phyloP scores from a whole-genome alignment of 2,329 filamentous ascomycete species.

The Xylariaceae sp. region DNA sequence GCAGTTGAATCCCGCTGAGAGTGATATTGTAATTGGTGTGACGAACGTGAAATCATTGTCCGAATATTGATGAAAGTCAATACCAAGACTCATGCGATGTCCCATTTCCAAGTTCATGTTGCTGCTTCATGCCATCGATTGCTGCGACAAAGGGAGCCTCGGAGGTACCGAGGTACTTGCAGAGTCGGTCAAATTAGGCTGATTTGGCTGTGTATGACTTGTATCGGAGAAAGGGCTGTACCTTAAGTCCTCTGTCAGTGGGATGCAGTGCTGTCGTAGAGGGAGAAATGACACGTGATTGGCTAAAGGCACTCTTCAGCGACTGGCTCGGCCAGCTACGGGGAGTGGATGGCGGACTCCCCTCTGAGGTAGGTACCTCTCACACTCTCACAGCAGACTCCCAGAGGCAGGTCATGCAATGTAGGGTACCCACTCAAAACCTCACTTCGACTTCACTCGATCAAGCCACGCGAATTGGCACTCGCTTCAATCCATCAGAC shows the following conservation, averaged over 20 bases:
- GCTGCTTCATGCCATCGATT: too few relatives aligned
- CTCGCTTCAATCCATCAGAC: constrained; percentile 51
- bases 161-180: too few relatives aligned
- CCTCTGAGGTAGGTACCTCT: background rate
- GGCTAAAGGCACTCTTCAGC: background rate
- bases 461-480: constrained; percentile 50
- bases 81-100: too few relatives aligned
- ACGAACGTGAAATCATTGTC: too few relatives aligned
- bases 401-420: background rate
- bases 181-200: too few relatives aligned
- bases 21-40: too few relatives aligned
- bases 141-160: too few relatives aligned
- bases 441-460: constrained; percentile 52
- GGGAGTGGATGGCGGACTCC: background rate
- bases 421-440: constrained; percentile 23
- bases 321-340: background rate
- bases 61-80: too few relatives aligned
- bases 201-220: too few relatives aligned
- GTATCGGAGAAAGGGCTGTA: too few relatives aligned
- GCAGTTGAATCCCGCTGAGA: too few relatives aligned
- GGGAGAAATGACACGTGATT: background rate
- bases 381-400: background rate
- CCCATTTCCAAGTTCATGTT: too few relatives aligned
- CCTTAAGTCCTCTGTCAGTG: background rate
- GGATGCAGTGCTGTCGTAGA: background rate